phyloP scores from a whole-genome alignment of 768 basidiomycete species.

The Paxillus ammoniavirescens region DNA sequence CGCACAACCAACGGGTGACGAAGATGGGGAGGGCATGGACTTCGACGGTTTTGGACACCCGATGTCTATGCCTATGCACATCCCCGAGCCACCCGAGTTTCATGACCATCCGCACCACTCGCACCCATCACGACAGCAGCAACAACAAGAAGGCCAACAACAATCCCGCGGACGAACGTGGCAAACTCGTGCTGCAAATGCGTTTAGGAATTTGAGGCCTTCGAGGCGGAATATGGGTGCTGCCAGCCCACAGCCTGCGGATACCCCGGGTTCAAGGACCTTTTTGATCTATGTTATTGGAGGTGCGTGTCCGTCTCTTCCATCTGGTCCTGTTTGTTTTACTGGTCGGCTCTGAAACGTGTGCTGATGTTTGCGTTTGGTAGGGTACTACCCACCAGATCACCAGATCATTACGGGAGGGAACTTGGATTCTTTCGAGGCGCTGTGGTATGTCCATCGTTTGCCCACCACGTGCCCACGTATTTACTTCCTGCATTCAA shows the following conservation, averaged over 20 bases:
- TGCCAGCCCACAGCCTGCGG: slow-evolving; percentile 20
- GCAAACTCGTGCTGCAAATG: slow-evolving; percentile 64
- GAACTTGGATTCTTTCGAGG: slow-evolving; percentile 76
- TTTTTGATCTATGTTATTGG: slow-evolving; percentile 92
- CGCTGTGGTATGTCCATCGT: slow-evolving; percentile 55
- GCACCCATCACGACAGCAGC: slow-evolving; percentile 14
- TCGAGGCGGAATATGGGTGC: slow-evolving; percentile 27
- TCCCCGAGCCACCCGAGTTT: slow-evolving; percentile 25
- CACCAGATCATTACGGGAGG: slow-evolving; percentile 87
- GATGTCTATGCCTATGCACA: slow-evolving; percentile 24
- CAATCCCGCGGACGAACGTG: slow-evolving; percentile 42
- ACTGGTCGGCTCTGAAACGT: not conserved
- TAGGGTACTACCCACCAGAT: slow-evolving; percentile 90
- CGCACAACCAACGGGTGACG: slow-evolving; percentile 16
- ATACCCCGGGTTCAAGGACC: slow-evolving; percentile 44
- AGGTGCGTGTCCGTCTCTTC: slow-evolving; percentile 39
- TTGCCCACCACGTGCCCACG: not conserved
- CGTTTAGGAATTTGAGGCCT: slow-evolving; percentile 53
- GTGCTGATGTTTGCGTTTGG: slow-evolving; percentile 4
- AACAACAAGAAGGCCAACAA: slow-evolving; percentile 12
- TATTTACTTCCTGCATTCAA: not conserved
- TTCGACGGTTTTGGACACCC: slow-evolving; percentile 24
- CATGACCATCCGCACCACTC: slow-evolving; percentile 11
- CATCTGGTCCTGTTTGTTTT: not conserved
- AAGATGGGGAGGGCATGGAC: slow-evolving; percentile 27